Base-by-base conservation (phyloP, 345 rosid genomes). In the Ceriops zippeliana region DNA sequence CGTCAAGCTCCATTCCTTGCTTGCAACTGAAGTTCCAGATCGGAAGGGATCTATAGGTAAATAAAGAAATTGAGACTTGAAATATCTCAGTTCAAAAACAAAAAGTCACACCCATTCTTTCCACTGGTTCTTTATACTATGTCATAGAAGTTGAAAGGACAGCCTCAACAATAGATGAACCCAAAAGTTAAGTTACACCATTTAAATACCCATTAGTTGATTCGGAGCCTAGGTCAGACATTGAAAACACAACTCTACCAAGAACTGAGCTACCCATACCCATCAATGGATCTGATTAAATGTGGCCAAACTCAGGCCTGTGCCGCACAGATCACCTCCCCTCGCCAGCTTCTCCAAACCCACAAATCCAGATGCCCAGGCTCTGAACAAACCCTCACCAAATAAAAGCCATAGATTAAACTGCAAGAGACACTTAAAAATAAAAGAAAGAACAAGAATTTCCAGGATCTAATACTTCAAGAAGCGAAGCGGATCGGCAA, bases 201-300 rank as follows among this genome's bases (percentile, higher is more conserved):
- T 53, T 53, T 2, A 21, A 53, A 53, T 53, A 54, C 58, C 16
- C 58, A n/a, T 54, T 7, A 8, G 8, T 54, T 54, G 58, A 10
- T 19, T 22, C 5, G 27, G 15, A 54, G 27, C 27, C 16, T 3
- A 15, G 28, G 28, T 22, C 22, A 8, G 28, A 11, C 7, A 70
- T 11, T 38, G 13, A 38, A 69, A 65, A 56, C 28, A 26, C 11
- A 16, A 24, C 11, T 3, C 59, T 13, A 42, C 49, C 30, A 24
- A 56, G 16, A 56, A 27, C 24, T 27, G 17, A 56, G 8, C 59
- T 22, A 38, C 20, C 24, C 34, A 61, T 21, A 9, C n/a, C 66
- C 56, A 68, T 34, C 16, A 58, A 58, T 71, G 61, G 82, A 81
- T 78, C 84, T 63, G 70, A 49, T 53, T 49, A 64, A 37, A 62